Evolutionary conservation across 2,329 filamentous ascomycete species (phyloP).

Genomic region (Aspergillus viridinutans): DNA sequence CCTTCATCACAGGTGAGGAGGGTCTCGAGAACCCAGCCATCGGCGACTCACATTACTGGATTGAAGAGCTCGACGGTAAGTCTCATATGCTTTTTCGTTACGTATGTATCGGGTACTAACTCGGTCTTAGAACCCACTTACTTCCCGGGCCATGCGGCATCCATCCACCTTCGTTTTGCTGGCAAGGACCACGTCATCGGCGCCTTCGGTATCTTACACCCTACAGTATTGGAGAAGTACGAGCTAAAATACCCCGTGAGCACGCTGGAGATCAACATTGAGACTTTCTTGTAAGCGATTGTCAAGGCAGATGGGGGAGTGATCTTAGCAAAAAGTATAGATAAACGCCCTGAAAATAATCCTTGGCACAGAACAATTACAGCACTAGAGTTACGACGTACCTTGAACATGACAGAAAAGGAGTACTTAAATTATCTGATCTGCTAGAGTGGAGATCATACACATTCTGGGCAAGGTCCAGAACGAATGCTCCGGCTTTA

Average conservation of each 20-base stretch:
- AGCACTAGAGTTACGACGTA: background rate
- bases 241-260: slow-evolving; percentile 91
- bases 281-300: slow-evolving; percentile 69
- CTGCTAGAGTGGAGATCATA: background rate
- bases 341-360: background rate
- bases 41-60: slow-evolving; percentile 75
- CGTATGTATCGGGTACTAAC: background rate
- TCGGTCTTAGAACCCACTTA: slow-evolving; percentile 67
- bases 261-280: slow-evolving; percentile 89
- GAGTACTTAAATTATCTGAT: background rate
- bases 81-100: slow-evolving; percentile 9
- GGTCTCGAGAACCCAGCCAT: slow-evolving; percentile 58
- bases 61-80: slow-evolving; percentile 78
- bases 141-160: slow-evolving; percentile 83
- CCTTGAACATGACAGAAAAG: background rate
- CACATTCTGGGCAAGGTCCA: background rate
- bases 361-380: background rate
- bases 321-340: slow-evolving; percentile 1
- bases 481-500: background rate
- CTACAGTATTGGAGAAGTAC: slow-evolving; percentile 87
- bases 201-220: slow-evolving; percentile 90
- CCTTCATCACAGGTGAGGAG: slow-evolving; percentile 74
- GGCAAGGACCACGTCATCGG: slow-evolving; percentile 76
- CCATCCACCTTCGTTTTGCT: slow-evolving; percentile 70
- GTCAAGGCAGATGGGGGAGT: background rate